Conservation (phyloP, 1,284 basidiomycete species). For the Exobasidium cylindrosporum region DNA sequence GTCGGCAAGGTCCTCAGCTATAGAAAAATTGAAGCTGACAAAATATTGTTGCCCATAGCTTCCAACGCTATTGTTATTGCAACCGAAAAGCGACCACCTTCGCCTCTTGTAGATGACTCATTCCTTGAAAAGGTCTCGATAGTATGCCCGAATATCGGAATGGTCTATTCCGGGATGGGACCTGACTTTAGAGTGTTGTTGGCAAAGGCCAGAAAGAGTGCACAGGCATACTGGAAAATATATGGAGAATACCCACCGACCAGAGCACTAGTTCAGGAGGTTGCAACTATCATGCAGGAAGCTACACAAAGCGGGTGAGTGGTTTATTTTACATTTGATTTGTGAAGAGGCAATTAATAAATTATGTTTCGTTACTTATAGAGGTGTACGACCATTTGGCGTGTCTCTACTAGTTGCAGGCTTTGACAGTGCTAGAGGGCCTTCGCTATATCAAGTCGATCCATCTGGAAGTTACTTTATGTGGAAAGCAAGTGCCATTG, state of each 20-base stretch:
- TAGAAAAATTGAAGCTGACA: conserved; percentile 14
- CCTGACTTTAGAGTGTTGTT: conserved; percentile 95
- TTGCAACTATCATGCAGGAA: conserved; percentile 97
- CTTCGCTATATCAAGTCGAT: conserved; percentile 95
- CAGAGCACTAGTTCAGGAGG: conserved; percentile 90
- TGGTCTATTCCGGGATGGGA: conserved; percentile 96
- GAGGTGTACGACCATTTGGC: conserved; percentile 96
- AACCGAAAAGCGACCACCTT: conserved; percentile 97
- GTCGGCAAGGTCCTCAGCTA: conserved; percentile 30
- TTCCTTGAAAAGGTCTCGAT: conserved; percentile 92
- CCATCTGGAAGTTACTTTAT: conserved; percentile 91
- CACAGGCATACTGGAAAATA: conserved; percentile 98
- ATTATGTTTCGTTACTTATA: conserved; percentile 57
- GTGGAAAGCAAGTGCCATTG: conserved; percentile 99
- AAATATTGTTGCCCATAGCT: conserved; percentile 60
- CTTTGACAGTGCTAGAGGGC: conserved; percentile 86
- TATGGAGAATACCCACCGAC: conserved; percentile 99
- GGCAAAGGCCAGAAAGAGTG: conserved; percentile 89
- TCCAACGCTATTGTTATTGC: conserved; percentile 98
- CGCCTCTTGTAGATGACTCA: conserved; percentile 93
- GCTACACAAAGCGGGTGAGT: conserved; percentile 95
- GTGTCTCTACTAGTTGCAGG: conserved; percentile 95
- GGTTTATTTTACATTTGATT: too few relatives aligned
- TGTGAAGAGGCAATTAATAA: background rate
- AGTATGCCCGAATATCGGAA: conserved; percentile 97